Base-by-base conservation (phyloP, 306 rosid species). In the Neltuma alba region DNA sequence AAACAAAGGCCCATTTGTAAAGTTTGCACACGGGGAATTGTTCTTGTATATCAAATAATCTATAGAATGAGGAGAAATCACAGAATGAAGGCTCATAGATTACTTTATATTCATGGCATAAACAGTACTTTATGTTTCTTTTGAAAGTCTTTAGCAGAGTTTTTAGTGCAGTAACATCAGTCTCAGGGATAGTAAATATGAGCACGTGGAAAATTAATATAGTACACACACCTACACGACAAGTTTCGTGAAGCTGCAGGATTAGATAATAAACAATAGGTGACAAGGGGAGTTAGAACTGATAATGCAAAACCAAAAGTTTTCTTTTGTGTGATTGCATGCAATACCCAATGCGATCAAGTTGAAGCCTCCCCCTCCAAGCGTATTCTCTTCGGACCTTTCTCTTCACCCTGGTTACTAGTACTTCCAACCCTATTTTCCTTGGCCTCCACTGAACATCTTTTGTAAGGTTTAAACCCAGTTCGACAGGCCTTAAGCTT, bases 401-500 rank as follows among this genome's bases (percentile, higher is more conserved):
- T 87, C 86, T 92, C 98, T 81, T 95, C 97, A 37, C 89, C 85
- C 54, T 87, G 92, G 79, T 84, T 86, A 80, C 83, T 62, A 34
- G 85, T 34, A 33, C 73, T 81, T 81, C 84, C 86, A 65, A 82
- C 77, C 78, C 77, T 81, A 79, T 76, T 89, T 79, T 92, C 99
- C 70, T 83, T 91, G 65, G 90, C 91, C 86, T 92, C 98, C 70
- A 80, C 83, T 3, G 97, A 89, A 86, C 99, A 92, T 85, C 99
- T 90, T 86, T 92, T 92, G 86, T 95, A 95, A 75, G 97, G 98
- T 83, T 90, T 95, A 83, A 95, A 95, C 76, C 99, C 99, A 10
- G 96, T 95, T 78, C 89, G 91, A 76, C 82, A 81, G 76, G 86
- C 81, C 86, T 85, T 92, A 55, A 85, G 89, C 83, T 83, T 91